phyloP scores from a whole-genome alignment of 768 basidiomycete species.

The Mycena epipterygia region DNA sequence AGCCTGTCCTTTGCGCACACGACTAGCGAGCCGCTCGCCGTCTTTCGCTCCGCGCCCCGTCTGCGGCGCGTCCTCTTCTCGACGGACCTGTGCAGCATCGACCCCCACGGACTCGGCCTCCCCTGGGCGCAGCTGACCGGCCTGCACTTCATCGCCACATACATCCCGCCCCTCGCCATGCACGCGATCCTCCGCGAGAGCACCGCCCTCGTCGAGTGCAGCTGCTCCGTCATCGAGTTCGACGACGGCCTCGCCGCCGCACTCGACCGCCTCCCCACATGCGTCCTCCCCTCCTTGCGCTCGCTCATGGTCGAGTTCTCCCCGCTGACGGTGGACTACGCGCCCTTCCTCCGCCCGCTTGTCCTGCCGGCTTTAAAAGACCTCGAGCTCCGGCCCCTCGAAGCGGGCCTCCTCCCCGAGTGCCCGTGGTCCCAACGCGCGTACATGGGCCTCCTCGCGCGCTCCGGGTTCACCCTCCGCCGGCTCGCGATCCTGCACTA shows the following conservation, averaged over 20 bases:
- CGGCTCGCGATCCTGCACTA: conserved; percentile 37
- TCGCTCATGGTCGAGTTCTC: conserved; percentile 37
- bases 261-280: conserved; percentile 24
- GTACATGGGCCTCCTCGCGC: conserved; percentile 32
- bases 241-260: conserved; percentile 19
- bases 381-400: conserved; percentile 38
- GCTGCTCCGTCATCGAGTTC: conserved; percentile 35
- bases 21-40: conserved; percentile 26
- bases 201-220: conserved; percentile 31
- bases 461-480: conserved; percentile 30
- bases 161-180: conserved; percentile 35
- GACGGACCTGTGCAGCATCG: conserved; percentile 35
- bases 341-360: conserved; percentile 36
- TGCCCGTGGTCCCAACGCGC: conserved; percentile 32
- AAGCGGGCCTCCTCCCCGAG: conserved; percentile 26
- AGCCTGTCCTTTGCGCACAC: conserved; percentile 25
- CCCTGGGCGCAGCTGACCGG: conserved; percentile 36
- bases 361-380: conserved; percentile 33
- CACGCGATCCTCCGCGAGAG: conserved; percentile 33
- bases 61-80: conserved; percentile 36
- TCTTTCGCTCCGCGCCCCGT: conserved; percentile 34
- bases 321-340: conserved; percentile 23
- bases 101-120: conserved; percentile 32
- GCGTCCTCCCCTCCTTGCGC: conserved; percentile 21
- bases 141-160: conserved; percentile 36